These are phyloP conservation scores for Stagonosporopsis vannaccii DNA, from an alignment of 2,329 filamentous ascomycete species.

Conservation along the genomic window DNA sequence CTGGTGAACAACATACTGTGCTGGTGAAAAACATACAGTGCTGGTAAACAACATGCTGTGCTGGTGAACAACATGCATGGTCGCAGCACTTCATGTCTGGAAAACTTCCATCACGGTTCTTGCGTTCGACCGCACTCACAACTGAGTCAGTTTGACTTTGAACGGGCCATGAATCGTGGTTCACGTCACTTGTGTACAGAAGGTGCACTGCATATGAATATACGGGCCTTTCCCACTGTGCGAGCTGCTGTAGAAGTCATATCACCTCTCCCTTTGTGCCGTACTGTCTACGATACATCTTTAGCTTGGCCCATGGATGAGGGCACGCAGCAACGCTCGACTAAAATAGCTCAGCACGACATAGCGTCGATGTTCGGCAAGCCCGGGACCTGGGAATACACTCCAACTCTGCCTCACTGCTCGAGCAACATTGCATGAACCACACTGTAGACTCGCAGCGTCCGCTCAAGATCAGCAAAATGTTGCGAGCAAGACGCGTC, in stretches of 20 bases:
- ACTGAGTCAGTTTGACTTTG: background rate
- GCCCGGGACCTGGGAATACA: background rate
- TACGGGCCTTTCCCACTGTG: background rate
- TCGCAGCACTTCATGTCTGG: too few species aligned
- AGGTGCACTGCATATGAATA: background rate
- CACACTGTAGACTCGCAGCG: background rate
- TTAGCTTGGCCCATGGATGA: background rate
- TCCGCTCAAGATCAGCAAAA: slow-evolving; percentile 4
- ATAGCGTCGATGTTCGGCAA: slow-evolving; percentile 11
- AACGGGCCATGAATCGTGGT: background rate
- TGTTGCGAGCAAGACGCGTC: slow-evolving; percentile 8
- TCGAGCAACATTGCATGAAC: background rate
- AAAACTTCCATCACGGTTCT: background rate
- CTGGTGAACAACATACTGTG: too few species aligned
- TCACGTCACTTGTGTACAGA: background rate
- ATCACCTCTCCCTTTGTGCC: background rate
- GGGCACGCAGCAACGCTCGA: slow-evolving; percentile 1
- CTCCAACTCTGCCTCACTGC: slow-evolving; percentile 1
- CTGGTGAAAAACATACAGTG: too few species aligned
- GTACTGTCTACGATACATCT: background rate
- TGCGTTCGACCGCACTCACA: too few species aligned
- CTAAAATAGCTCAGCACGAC: background rate
- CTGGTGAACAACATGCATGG: too few species aligned
- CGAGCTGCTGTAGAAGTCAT: too few species aligned
- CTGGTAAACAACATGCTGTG: too few species aligned